Evolutionary conservation across 179 eudicot genomes (phyloP).

Genomic region (Vitellaria paradoxa): DNA sequence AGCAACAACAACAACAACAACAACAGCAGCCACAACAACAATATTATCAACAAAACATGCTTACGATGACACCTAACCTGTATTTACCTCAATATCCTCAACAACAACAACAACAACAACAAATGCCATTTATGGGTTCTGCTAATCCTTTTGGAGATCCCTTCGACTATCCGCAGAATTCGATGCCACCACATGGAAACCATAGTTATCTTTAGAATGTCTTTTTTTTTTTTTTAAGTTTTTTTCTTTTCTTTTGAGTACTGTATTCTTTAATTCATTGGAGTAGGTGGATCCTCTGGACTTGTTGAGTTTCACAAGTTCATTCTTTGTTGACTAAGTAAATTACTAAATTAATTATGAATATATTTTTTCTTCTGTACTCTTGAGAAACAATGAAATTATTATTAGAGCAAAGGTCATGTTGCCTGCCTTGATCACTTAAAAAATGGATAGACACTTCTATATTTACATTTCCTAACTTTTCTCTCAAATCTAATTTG

Average conservation of each 20-base stretch:
- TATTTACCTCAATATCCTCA: constrained; percentile 48
- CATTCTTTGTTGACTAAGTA: constrained; percentile 7
- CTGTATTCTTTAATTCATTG: constrained; percentile 23
- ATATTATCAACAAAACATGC: constrained; percentile 33
- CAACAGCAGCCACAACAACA: constrained; percentile 44
- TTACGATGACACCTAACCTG: constrained; percentile 44
- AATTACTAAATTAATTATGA: neutral
- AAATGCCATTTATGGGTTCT: constrained; percentile 28
- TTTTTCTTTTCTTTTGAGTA: neutral
- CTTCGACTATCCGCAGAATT: constrained; percentile 39
- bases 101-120: constrained; percentile 30
- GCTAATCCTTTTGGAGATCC: constrained; percentile 85
- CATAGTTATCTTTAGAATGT: constrained; percentile 48
- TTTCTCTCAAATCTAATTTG: neutral
- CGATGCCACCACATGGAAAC: constrained; percentile 47
- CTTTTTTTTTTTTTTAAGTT: neutral
- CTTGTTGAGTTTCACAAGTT: neutral
- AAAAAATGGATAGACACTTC: neutral
- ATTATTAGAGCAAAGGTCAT: neutral
- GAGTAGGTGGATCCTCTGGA: constrained; percentile 7
- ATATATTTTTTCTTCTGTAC: neutral
- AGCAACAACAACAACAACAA: constrained; percentile 47
- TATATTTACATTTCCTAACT: neutral
- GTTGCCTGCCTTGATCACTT: neutral
- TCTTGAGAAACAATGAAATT: neutral